A percentile compares a stretch with the other conserved stretches of the same genome.
phyloP scores from a whole-genome alignment of 2,329 filamentous ascomycete species.

The Fusarium floridanum region DNA sequence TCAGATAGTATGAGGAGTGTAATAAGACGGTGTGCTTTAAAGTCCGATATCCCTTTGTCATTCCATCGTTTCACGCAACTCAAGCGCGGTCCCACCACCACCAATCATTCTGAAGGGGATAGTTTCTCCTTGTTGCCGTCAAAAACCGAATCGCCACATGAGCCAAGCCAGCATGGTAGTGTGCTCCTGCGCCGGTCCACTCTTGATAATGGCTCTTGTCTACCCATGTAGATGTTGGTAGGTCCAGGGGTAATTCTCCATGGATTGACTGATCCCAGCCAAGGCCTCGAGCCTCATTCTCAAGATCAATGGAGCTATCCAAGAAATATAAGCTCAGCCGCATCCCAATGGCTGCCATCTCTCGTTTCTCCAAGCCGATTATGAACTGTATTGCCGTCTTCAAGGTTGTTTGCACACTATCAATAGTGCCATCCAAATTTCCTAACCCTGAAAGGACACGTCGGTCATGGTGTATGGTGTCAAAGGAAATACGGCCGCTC shows the following conservation, averaged over 20 bases:
- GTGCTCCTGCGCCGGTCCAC: slow-evolving; percentile 5
- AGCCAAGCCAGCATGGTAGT: background rate
- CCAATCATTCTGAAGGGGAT: background rate
- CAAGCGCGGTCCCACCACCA: background rate
- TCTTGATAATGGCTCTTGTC: background rate
- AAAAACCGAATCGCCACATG: background rate
- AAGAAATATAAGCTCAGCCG: background rate
- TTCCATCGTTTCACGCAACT: background rate
- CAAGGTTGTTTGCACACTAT: slow-evolving; percentile 3
- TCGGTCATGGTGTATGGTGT: background rate
- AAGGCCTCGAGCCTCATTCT: background rate
- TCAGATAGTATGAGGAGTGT: background rate
- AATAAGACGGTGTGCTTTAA: background rate
- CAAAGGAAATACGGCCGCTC: background rate
- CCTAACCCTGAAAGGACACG: background rate
- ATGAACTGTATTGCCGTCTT: slow-evolving; percentile 3
- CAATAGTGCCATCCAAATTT: background rate
- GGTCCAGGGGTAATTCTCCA: background rate
- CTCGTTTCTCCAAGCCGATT: background rate
- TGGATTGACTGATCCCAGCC: background rate
- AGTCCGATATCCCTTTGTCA: background rate
- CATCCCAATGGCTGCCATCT: background rate
- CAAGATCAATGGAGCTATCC: background rate
- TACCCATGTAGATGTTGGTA: background rate
- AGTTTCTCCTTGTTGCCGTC: background rate